Evolutionary conservation across 495 filamentous ascomycete species (phyloP), one percentile per base, ranked within the genome.

Genomic region (Letharia columbiana): DNA sequence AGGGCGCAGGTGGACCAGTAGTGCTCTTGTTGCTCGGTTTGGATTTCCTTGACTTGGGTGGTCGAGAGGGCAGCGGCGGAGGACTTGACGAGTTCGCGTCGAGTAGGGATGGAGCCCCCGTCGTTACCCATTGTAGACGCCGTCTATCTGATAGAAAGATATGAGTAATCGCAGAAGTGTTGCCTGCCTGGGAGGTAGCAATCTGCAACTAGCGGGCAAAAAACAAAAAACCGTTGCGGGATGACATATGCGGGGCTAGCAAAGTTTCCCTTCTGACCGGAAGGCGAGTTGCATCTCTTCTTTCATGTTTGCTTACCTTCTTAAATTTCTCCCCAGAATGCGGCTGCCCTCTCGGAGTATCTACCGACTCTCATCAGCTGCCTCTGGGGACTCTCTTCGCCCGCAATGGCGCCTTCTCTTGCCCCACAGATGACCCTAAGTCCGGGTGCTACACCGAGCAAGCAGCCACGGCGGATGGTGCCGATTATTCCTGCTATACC

Each of bases 61-160:
- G 91, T 87, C 45, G 87, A 95, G 39, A 89, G 90, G 45, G 82
- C 81, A 59, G 88, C 87, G 39, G 91, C 90, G 44, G 92, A 90
- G 75, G 90, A 86, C 71, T 92, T 91, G 75, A 98, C 94, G 44
- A 99, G 89, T 75, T 99, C 94, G 62, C 94, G 89, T 41, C 94
- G 91, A 60, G 87, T 97, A 17, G 94, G 94, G 66, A 99, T 99
- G 73, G 87, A 89, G 65, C 89, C 93, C 70, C 94, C 93, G 73
- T 98, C 93, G 76, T 97, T 97, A 78, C 93, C 94, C 93, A 97
- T 97, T 67, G 58, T 74, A 18, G 28, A 33, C 10, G 40, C 17
- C 39, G 37, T 50, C 18, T 20, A 37, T 28, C 17, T 47, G 52
- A 59, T 20, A 31, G 57, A 33, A 12, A 23, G 2, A 52, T 52